phyloP scores from a whole-genome alignment of 495 filamentous ascomycete species.

The Aspergillus egyptiacus region DNA sequence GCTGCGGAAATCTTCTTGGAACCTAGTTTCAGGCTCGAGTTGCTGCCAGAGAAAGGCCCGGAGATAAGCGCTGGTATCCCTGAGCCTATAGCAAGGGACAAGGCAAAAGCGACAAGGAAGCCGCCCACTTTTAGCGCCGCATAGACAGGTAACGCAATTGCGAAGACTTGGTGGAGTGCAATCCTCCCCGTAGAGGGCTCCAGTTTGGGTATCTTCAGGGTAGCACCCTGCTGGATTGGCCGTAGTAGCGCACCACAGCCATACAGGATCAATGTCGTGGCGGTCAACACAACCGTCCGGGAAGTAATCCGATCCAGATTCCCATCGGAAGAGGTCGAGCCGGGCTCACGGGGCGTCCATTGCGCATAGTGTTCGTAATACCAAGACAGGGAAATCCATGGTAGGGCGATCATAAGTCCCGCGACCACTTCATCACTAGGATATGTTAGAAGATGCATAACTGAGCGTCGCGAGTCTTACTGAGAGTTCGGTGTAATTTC shows the following conservation, averaged over 20 bases:
- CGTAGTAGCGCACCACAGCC: slow-evolving; percentile 24
- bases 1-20: slow-evolving; percentile 28
- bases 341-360: slow-evolving; percentile 10
- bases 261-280: slow-evolving; percentile 25
- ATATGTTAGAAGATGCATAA: slow-evolving; percentile 14
- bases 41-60: slow-evolving; percentile 3
- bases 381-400: slow-evolving; percentile 42
- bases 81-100: slow-evolving; percentile 43
- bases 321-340: slow-evolving; percentile 1
- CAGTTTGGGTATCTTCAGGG: slow-evolving; percentile 17
- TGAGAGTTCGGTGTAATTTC: slow-evolving; percentile 3
- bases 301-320: slow-evolving; percentile 6
- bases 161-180: slow-evolving; percentile 23
- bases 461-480: slow-evolving; percentile 5
- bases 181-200: slow-evolving; percentile 13
- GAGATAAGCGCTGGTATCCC: slow-evolving; percentile 30
- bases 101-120: slow-evolving; percentile 43
- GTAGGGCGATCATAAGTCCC: slow-evolving; percentile 30
- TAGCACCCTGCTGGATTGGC: slow-evolving; percentile 5
- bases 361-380: slow-evolving; percentile 29
- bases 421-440: slow-evolving; percentile 30
- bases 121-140: slow-evolving; percentile 52
- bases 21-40: slow-evolving; percentile 18
- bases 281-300: slow-evolving; percentile 15
- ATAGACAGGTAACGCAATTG: slow-evolving; percentile 51